These are phyloP conservation scores for Starmerella potacharoeniae DNA, from an alignment of 805 yeast species.

Conservation along the genomic window DNA sequence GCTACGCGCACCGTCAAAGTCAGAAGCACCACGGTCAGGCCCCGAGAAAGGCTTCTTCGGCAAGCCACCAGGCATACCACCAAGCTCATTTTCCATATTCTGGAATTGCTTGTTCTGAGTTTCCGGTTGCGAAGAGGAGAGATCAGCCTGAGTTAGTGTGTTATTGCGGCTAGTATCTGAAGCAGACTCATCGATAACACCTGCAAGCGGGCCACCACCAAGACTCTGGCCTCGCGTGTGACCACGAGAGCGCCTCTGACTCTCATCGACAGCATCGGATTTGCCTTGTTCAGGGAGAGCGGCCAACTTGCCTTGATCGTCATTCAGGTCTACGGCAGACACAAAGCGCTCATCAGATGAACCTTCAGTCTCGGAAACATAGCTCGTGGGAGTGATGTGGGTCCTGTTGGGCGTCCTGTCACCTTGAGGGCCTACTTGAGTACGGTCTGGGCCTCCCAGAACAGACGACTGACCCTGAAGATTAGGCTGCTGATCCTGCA, in stretches of 20 bases:
- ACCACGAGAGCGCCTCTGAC: not conserved
- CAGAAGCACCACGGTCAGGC: not conserved
- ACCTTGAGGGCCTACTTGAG: not conserved
- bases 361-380: constrained; percentile 11
- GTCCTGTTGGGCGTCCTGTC: constrained; percentile 10
- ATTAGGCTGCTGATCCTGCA: not conserved
- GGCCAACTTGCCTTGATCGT: not conserved
- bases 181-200: not conserved
- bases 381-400: constrained; percentile 9
- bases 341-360: constrained; percentile 14
- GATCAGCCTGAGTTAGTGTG: constrained; percentile 1
- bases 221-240: constrained; percentile 11
- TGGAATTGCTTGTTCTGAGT: constrained; percentile 1
- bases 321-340: constrained; percentile 14
- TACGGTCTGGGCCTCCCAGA: not conserved
- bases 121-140: not conserved
- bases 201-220: not conserved
- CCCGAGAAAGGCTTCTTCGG: not conserved
- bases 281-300: not conserved
- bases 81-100: constrained; percentile 9
- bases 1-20: not conserved
- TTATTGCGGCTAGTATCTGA: not conserved
- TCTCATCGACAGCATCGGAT: not conserved
- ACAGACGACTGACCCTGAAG: not conserved
- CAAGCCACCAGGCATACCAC: constrained; percentile 16